Evolutionary conservation across 2,329 filamentous ascomycete species (phyloP).

Genomic region (Metarhizium guizhouense): DNA sequence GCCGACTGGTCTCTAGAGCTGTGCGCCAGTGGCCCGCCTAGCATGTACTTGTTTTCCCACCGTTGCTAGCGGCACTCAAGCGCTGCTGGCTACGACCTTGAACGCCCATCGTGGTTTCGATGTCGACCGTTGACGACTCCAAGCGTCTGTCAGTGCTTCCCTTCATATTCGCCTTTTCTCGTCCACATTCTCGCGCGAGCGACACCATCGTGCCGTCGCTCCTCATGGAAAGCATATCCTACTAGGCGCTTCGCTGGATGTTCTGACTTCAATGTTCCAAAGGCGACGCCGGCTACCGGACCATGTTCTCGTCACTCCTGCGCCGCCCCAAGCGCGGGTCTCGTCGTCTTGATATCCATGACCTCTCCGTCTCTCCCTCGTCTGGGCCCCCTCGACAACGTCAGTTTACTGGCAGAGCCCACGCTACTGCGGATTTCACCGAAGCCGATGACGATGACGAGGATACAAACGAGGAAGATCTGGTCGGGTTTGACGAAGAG

Average conservation of each 20-base stretch:
- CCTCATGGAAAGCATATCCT: constrained; percentile 16
- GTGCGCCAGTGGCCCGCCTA: no score
- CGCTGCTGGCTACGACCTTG: no score
- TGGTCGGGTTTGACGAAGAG: constrained; percentile 30
- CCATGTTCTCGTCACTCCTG: constrained; percentile 29
- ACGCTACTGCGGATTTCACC: constrained; percentile 57
- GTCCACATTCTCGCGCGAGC: not conserved
- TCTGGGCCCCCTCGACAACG: constrained; percentile 18
- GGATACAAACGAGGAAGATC: constrained; percentile 28
- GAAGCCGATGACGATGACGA: constrained; percentile 45
- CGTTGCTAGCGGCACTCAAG: no score
- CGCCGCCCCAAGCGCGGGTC: constrained; percentile 23
- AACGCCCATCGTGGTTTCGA: no score
- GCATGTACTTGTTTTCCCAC: no score
- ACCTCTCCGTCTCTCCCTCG: constrained; percentile 21
- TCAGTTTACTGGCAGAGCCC: constrained; percentile 24
- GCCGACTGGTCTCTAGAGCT: no score
- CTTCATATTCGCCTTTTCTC: constrained; percentile 3
- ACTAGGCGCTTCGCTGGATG: constrained; percentile 13
- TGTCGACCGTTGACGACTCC: not conserved
- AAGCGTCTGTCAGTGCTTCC: not conserved
- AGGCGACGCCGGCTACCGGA: constrained; percentile 8
- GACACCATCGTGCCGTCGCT: constrained; percentile 3
- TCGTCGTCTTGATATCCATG: constrained; percentile 22
- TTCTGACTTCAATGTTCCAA: constrained; percentile 1